Conservation (phyloP, 805 yeast species). For the Candida montana region DNA sequence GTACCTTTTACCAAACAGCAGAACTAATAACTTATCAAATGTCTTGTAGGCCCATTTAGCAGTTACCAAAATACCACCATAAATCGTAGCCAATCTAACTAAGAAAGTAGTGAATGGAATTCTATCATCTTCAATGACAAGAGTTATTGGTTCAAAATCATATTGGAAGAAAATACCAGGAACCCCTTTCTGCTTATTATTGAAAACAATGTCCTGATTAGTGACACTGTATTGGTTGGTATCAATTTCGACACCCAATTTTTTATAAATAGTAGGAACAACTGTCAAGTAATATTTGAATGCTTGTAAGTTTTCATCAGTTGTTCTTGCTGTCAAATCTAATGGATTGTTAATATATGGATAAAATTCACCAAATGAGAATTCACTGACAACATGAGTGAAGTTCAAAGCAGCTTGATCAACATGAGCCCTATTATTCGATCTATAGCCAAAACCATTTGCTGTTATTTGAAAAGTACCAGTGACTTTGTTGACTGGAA, state of each 20-base stretch:
- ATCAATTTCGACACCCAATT: slow-evolving; percentile 64
- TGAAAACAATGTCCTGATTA: slow-evolving; percentile 35
- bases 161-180: slow-evolving; percentile 85
- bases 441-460: slow-evolving; percentile 60
- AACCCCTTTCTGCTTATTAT: slow-evolving; percentile 24
- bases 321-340: slow-evolving; percentile 62
- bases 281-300: slow-evolving; percentile 69
- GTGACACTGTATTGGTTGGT: slow-evolving; percentile 84
- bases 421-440: slow-evolving; percentile 34
- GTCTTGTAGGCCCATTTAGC: slow-evolving; percentile 61
- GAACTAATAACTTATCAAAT: slow-evolving; percentile 47
- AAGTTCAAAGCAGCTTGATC: slow-evolving; percentile 58
- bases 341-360: slow-evolving; percentile 87
- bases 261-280: slow-evolving; percentile 75
- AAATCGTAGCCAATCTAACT: slow-evolving; percentile 69
- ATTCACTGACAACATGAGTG: slow-evolving; percentile 79
- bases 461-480: slow-evolving; percentile 87
- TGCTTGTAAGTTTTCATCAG: slow-evolving; percentile 42
- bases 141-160: slow-evolving; percentile 82
- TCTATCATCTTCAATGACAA: slow-evolving; percentile 64
- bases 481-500: slow-evolving; percentile 78
- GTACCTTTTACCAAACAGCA: slow-evolving; percentile 52
- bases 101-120: slow-evolving; percentile 74
- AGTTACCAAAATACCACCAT: slow-evolving; percentile 73
- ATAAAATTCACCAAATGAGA: slow-evolving; percentile 86